Evolutionary conservation across 2,329 filamentous ascomycete species (phyloP), one percentile per base, ranked within the genome.

Genomic region (Pezicula neosporulosa): DNA sequence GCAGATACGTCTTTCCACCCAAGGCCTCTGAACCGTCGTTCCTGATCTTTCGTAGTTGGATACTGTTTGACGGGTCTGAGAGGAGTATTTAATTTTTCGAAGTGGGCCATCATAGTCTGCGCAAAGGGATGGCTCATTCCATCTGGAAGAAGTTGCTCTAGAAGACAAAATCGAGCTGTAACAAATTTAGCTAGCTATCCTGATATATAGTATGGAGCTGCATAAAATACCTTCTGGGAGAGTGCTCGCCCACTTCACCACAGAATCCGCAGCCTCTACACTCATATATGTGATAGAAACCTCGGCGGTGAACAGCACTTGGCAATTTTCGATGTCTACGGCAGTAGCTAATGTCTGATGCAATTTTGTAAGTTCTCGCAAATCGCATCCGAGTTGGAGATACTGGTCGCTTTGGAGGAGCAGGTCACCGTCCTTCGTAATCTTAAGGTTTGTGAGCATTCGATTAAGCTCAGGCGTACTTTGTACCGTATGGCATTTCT

Each of bases 261-360:
- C 75, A 15, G 78, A 75, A 71, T 96, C 86, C 6, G 90, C 85
- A 38, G 83, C 83, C 19, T 79, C 68, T 2, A 83, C 81, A 50
- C 90, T 83, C 89, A 96, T 95, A 62, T 96, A 96, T 1, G 90
- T 94, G 38, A 96, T 82, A 3, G 91, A 95, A 13, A 96, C 91
- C 69, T 97, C 93, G 1, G 91, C 91, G 24, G 91, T 80, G 61
- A 94, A 96, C 21, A 97, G 73, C 2, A 96, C 78, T 3, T 78
- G 75, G 52, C 80, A 83, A 7, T 80, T 72, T 1, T 77, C 65
- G 15, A 86, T 65, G 37, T 85, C 73, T 2, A 90, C 65, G 42
- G 86, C 75, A 10, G 70, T 70, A 16, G 77, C 76, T 21, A 96
- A 70, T 4, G 82, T 74, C 6, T 72, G 64, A 51, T 85, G 74